Evolutionary conservation across 108 stramenopile genomes (phyloP).

Genomic region (Mediolabrus comicus): DNA sequence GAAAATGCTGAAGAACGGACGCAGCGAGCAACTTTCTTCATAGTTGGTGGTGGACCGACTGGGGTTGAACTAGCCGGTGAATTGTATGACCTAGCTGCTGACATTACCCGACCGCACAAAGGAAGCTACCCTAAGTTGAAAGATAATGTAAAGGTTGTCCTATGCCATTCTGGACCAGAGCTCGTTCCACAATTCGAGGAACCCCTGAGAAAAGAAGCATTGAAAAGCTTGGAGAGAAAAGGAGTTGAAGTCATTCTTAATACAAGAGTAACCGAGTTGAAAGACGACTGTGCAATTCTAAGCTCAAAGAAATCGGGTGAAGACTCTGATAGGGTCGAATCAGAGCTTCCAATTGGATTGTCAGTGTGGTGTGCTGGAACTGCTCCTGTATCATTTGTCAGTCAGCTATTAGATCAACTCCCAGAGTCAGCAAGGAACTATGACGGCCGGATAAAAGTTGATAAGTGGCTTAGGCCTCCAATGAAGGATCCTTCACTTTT

Average conservation of each 20-base stretch:
- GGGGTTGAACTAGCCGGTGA: conserved; percentile 37
- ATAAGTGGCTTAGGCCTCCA: conserved; percentile 24
- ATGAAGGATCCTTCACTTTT: background rate
- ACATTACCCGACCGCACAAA: background rate
- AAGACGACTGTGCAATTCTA: background rate
- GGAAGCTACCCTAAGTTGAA: conserved; percentile 18
- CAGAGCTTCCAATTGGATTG: conserved; percentile 5
- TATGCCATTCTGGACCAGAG: conserved; percentile 16
- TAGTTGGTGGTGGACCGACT: conserved; percentile 56
- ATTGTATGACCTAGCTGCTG: conserved; percentile 25
- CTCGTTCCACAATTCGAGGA: conserved; percentile 22
- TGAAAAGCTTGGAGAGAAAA: background rate
- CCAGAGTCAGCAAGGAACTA: background rate
- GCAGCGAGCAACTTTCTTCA: conserved; percentile 34
- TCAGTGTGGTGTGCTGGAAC: conserved; percentile 23
- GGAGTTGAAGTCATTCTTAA: conserved; percentile 18
- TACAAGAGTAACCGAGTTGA: conserved; percentile 8
- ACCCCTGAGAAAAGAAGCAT: conserved; percentile 2
- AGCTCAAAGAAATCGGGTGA: no score
- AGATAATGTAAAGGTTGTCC: conserved; percentile 1
- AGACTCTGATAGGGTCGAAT: background rate
- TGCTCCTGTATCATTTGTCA: conserved; percentile 22
- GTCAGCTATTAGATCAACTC: background rate
- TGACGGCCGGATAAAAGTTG: conserved; percentile 22
- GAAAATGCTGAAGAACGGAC: conserved; percentile 22